Evolutionary conservation across 169 alveolate species (phyloP).

Genomic region (Babesia ovis): DNA sequence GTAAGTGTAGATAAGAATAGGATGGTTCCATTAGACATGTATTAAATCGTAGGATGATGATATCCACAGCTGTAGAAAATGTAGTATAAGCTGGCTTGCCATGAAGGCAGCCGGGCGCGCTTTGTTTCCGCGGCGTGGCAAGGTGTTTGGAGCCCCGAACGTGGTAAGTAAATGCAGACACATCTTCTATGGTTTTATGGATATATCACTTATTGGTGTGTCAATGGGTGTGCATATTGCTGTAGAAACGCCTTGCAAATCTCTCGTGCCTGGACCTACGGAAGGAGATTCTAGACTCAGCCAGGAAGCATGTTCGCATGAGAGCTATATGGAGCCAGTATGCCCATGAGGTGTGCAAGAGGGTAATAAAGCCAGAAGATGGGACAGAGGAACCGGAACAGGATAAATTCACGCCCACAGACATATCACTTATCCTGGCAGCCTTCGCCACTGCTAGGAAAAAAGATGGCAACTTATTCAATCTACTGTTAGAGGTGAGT

Average conservation of each 20-base stretch:
- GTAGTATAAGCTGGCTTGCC: neutral
- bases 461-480: slow-evolving; percentile 23
- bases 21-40: no score
- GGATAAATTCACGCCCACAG: slow-evolving; percentile 65
- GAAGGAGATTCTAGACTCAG: slow-evolving; percentile 64
- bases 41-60: no score
- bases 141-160: slow-evolving; percentile 42
- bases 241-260: slow-evolving; percentile 62
- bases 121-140: slow-evolving; percentile 31
- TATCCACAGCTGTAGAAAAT: no score
- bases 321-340: slow-evolving; percentile 53
- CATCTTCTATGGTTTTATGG: neutral
- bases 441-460: slow-evolving; percentile 47
- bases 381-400: slow-evolving; percentile 8
- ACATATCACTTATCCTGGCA: slow-evolving; percentile 61
- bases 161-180: slow-evolving; percentile 20
- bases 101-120: slow-evolving; percentile 38
- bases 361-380: slow-evolving; percentile 1
- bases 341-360: slow-evolving; percentile 54
- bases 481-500: slow-evolving; percentile 50
- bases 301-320: slow-evolving; percentile 48
- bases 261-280: slow-evolving; percentile 60
- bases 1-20: no score
- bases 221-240: neutral
- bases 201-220: neutral